A percentile compares a stretch with the other conserved stretches of the same genome.
phyloP scores from a whole-genome alignment of 129 eudicot species.

The Saposhnikovia divaricata region DNA sequence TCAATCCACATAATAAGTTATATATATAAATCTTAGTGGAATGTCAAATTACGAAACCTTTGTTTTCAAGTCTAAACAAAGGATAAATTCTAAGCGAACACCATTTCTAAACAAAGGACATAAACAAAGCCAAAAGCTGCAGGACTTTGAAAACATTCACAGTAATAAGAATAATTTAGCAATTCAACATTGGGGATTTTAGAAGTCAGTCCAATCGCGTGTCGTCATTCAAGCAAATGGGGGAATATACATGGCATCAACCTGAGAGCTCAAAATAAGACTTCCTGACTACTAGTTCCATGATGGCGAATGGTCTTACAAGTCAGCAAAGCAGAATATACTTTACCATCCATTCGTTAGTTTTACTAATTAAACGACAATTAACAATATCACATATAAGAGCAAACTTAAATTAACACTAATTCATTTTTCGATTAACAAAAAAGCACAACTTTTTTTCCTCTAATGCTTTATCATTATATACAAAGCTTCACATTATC shows the following conservation, averaged over 20 bases:
- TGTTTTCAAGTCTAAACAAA: not conserved
- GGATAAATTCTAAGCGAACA: not conserved
- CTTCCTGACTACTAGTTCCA: not conserved
- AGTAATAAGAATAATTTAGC: not conserved
- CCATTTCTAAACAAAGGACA: not conserved
- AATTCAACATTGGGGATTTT: no score
- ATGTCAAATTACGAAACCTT: not conserved
- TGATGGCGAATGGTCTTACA: not conserved
- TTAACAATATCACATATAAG: not conserved
- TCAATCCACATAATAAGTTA: no score
- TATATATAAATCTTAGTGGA: not conserved
- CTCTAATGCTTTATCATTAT: not conserved
- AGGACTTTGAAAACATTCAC: not conserved
- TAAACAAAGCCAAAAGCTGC: not conserved
- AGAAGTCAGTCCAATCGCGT: not conserved
- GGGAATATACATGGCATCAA: not conserved
- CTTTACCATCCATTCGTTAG: not conserved
- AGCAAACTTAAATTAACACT: not conserved
- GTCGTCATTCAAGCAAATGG: not conserved
- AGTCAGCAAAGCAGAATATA: not conserved
- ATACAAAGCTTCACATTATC: not conserved
- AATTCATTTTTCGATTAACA: not conserved
- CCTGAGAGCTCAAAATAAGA: not conserved
- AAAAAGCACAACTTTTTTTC: not conserved
- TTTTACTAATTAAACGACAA: not conserved